Base-by-base conservation (phyloP, 768 basidiomycete genomes). In the Phaeotremella fagi region DNA sequence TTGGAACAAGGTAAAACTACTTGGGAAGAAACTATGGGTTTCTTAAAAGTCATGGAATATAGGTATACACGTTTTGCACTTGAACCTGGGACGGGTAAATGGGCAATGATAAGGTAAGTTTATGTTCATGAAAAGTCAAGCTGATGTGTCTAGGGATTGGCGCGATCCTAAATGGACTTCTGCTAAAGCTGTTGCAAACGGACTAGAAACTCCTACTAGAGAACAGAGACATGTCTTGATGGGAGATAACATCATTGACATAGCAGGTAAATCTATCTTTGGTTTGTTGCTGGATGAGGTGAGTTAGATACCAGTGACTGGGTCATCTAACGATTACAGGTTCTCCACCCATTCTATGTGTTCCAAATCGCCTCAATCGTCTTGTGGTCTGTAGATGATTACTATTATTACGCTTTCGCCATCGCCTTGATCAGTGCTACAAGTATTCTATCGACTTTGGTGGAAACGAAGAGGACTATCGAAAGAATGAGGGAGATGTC, bases 301-400 rank as follows among this genome's bases (percentile, higher is more conserved):
- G 72, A 48, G 76, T 68, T 31, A 22, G 46, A 18, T 28, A 20
- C 18, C 27, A 11, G 4, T 23, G 33, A 24, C 26, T 23, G 22
- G 7, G 26, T 7, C 12, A 35, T 9, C 20, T 35, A 48, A 29
- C 47, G 53, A 23, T 28, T 18, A 2, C 57, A 85, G 90, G 83
- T 95, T 41, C 85, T 98, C 33, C 94, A 98, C 70, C 95, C 95
- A 0, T 98, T 98, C 75, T 98, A 97, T 70, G 86, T 99, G 50
- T 99, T 99, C 70, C 95, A 99, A 80, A 85, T 97, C 60, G 90
- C 90, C 45, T 95, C 90, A 60, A 87, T 98, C 61, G 77, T 88
- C 33, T 77, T 99, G 4, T 99, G 95, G 95, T 86, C 87, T 1
- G 65, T 98, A 48, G 95, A 99, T 60, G 82, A 97, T 71, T 99